A percentile compares a stretch with the other conserved stretches of the same genome.
Evolutionary conservation across 352 stramenopile species (phyloP).

Genomic region (Phytophthora constricta): DNA sequence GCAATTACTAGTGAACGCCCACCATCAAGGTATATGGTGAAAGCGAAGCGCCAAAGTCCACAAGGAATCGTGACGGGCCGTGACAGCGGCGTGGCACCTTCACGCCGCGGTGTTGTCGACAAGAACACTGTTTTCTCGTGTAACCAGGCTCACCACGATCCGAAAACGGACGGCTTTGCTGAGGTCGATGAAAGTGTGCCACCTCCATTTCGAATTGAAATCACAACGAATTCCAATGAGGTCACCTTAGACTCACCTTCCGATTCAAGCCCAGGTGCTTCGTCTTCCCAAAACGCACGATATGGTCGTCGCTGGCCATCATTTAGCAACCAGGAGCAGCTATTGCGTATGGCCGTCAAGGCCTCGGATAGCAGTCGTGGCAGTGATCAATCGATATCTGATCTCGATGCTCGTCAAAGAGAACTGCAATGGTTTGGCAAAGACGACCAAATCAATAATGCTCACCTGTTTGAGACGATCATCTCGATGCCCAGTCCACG

Average conservation of each 20-base stretch:
- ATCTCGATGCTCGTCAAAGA: constrained; percentile 17
- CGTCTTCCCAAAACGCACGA: neutral
- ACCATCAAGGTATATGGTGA: constrained; percentile 82
- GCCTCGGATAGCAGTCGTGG: constrained; percentile 15
- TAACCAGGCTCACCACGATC: constrained; percentile 74
- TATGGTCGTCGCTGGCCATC: constrained; percentile 42
- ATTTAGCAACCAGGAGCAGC: constrained; percentile 53
- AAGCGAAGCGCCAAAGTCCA: constrained; percentile 44
- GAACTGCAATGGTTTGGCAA: constrained; percentile 58
- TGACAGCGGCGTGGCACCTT: constrained; percentile 28
- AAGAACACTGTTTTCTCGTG: constrained; percentile 40
- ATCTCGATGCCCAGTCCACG: constrained; percentile 41
- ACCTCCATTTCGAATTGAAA: constrained; percentile 81
- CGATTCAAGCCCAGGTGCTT: neutral
- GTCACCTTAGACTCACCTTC: constrained; percentile 12
- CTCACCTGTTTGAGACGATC: constrained; percentile 61
- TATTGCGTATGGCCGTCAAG: constrained; percentile 19
- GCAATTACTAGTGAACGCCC: constrained; percentile 46
- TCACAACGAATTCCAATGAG: constrained; percentile 60
- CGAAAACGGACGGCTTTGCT: constrained; percentile 79
- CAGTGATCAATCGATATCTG: constrained; percentile 13
- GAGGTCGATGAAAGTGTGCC: constrained; percentile 83
- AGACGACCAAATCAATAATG: constrained; percentile 65
- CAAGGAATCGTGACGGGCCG: constrained; percentile 9
- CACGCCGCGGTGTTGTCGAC: constrained; percentile 50